Evolutionary conservation across 129 eudicot species (phyloP), one percentile per base, ranked within the genome.

Genomic region (Calendula officinalis): DNA sequence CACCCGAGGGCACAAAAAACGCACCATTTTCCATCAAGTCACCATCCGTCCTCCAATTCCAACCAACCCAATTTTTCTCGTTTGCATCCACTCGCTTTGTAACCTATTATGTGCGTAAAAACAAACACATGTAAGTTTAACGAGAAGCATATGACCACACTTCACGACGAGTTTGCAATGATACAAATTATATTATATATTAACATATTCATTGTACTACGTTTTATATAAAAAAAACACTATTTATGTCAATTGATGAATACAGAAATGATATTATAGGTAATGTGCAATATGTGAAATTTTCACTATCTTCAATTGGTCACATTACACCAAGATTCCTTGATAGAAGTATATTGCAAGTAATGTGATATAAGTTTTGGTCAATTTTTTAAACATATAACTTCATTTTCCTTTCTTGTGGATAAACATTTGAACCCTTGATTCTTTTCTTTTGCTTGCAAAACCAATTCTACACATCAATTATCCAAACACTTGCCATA

Each of bases 31-130:
- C 83, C 91, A 84, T 77, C 54, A 81, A 44, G 78, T 84, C 91
- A 8, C 91, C 91, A 15, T 81, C 87, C 8, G 86, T 70, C 55
- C 87, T 81, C 91, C 91, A 84, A 22, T 84, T 81, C 91, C 91
- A 84, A 8, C 69, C 81, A 5, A 64, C 68, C 91, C 91, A 84
- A 5, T 74, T 72, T 61, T 67, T 70, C 54, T 82, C 88, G 9
- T 63, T 82, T 50, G 84, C 73, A 3, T 82, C 88, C 54, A 82
- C 84, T 16, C 88, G 76, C 62, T 78, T 82, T 34, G 88, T 82
- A 61, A 78, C 87, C 87, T 81, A 56, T 52, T 22, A 5, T 12
- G n/a, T 41, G 49, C 22, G 17, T 60, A 43, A 42, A 17, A 60
- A 41, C 35, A 37, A 14, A 8, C 11, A 36, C 38, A 38, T 4